Evolutionary conservation across 2,329 filamentous ascomycete species (phyloP), one percentile per base, ranked within the genome.

Genomic region (Alternaria sp.): DNA sequence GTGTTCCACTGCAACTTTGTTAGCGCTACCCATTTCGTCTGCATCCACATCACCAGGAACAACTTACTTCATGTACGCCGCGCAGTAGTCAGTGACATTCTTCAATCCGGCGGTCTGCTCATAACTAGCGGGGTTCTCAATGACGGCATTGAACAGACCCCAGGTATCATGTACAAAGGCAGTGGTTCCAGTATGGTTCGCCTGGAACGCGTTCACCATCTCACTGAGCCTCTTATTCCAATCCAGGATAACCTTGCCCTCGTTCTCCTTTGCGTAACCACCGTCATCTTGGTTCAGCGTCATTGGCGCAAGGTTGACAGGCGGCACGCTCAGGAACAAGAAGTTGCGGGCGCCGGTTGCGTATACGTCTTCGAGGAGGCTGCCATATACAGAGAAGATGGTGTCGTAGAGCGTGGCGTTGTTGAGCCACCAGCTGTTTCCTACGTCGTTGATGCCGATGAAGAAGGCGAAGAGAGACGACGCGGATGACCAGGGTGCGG

Each of bases 401-500:
- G 62, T 51, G 9, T 74, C 71, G 54, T 76, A 74, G 5, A 76
- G 63, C 0, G 73, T 75, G 39, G 67, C 67, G 51, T 80, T 80
- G 54, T 75, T 66, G 26, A 73, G 61, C 70, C 75, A 81, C 76
- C 82, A 86, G 9, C 78, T 78, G 66, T 83, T 84, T 14, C 82
- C 82, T 16, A 87, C 79, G 64, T 87, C 85, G 68, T 87, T 87
- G 66, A 87, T 83, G 34, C 85, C 85, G 51, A 87, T 84, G 77
- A 81, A 86, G 51, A 85, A 80, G 5, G 81, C 80, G 61, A 85
- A 84, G 1, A 87, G 78, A 0, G 81, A 79, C 54, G 83, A 77
- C 3, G 64, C 57, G 3, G 78, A 75, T 18, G 72, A 80, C 84
- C 83, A 86, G 1, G 79, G 76, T 5, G 66, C 67, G 3, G 77